Evolutionary conservation across 2,329 filamentous ascomycete genomes (phyloP), one percentile per base, ranked within the genome.

Genomic region (Phaeophleospora eucalypticola): DNA sequence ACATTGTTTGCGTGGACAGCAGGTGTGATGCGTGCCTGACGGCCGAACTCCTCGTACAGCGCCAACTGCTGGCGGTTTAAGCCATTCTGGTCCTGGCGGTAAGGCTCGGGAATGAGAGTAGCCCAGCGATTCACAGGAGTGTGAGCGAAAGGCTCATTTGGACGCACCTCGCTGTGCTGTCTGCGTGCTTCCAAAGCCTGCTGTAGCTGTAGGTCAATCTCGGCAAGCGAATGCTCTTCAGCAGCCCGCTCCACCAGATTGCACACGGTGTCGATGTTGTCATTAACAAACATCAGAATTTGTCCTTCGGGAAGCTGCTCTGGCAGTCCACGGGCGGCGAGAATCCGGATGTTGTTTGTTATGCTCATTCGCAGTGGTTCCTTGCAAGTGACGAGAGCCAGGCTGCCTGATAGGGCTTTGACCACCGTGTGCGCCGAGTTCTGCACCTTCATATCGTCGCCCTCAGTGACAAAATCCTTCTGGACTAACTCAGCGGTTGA

Each of bases 201-300:
- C 65, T 93, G 86, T 40, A 98, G 86, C 69, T 95, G 86, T 52
- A 94, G 87, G 65, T 98, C 91, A 49, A 98, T 97, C 66, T 98
- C 93, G 2, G 88, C 86, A 33, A 96, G 76, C 8, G 93, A 93
- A 51, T 91, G 87, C 61, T 95, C 87, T 66, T 97, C 91, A 2
- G 93, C 94, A 43, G 93, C 90, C 67, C 93, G 89, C 68, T 98
- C 93, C 37, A 98, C 94, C 53, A 96, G 87, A 58, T 81, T 86
- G 64, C 93, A 97, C 38, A 94, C 91, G 34, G 89, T 79, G 58
- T 98, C 93, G 21, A 98, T 78, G 65, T 98, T 98, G 56, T 94
- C 91, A 66, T 97, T 98, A 51, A 98, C 91, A 68, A 94, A 97
- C 88, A 98, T 96, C 46, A 97, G 81, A 51, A 98, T 93, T 24